Base-by-base conservation (phyloP, 2,329 filamentous ascomycete genomes). In the Claviceps africana region DNA sequence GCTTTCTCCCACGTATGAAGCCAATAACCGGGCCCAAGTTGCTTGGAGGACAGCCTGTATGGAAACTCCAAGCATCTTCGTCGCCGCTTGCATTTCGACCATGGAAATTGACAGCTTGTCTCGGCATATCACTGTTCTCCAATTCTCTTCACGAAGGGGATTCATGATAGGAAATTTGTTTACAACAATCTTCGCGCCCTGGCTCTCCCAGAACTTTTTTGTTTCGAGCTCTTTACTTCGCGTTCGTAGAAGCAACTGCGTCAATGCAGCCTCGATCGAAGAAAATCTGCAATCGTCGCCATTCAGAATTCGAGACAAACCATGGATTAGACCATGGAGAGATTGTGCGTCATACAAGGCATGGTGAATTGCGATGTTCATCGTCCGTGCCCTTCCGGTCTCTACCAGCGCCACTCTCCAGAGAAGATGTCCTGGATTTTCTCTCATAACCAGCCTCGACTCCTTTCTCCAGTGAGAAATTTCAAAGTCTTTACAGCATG, bases 301-400 rank as follows among this genome's bases (percentile, higher is more conserved):
- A 2, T 57, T 51, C 5, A 74, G 40, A 7, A 63, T 35, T 1
- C 47, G 48, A 0, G 60, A 56, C 13, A 95, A 70, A 57, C 85
- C 78, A 0, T 70, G 61, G 2, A 95, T 66, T 1, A 96, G 74
- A 0, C 72, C 61, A 3, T 78, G 71, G 11, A 96, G 69, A 9
- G 88, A 89, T 42, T 80, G 74, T 0, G 88, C 90, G 68, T 96
- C 90, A 58, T 94, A 96, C 0, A 96, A 70, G 0, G 86, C 86
- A 67, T 96, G 90, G 56, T 94, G 85, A 2, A 88, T 73, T 1
- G 71, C 63, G 4, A 81, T 56, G 47, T 75, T 68, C 65, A 77
- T 72, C 2, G 48, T 59, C 4, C 56, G 37, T 1, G 50, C 45
- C 0, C 55, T 48, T 0, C 60, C 51, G 0, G 55, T 45, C 2